These are phyloP conservation scores for Leccinellum albellum DNA, from an alignment of 768 basidiomycete genomes.

Conservation along the genomic window DNA sequence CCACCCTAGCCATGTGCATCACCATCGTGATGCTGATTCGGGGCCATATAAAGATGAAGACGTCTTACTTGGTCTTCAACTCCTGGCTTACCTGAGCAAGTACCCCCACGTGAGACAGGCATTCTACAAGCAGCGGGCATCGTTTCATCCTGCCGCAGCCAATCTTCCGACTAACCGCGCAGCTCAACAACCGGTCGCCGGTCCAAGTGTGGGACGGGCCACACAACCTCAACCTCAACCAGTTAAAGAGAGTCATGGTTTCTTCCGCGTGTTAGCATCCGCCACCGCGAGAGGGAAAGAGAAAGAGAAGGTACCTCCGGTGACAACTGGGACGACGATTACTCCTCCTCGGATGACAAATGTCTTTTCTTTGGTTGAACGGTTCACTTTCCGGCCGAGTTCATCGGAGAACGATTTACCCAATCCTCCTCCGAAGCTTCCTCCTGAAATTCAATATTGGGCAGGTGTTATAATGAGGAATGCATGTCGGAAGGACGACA, in stretches of 20 bases:
- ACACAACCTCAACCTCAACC: slow-evolving; percentile 17
- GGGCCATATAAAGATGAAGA: slow-evolving; percentile 93
- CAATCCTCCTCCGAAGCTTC: slow-evolving; percentile 67
- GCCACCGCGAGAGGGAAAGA: slow-evolving; percentile 48
- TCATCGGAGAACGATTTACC: slow-evolving; percentile 71
- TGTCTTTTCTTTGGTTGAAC: slow-evolving; percentile 92
- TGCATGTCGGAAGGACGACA: slow-evolving; percentile 96
- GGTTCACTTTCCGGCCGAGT: slow-evolving; percentile 93
- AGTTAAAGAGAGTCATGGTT: slow-evolving; percentile 35
- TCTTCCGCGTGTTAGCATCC: slow-evolving; percentile 45
- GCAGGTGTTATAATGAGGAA: slow-evolving; percentile 99
- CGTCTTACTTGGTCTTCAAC: slow-evolving; percentile 83
- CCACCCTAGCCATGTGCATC: slow-evolving; percentile 33
- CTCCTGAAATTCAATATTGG: slow-evolving; percentile 96
- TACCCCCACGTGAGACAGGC: slow-evolving; percentile 96
- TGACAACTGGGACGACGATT: slow-evolving; percentile 9
- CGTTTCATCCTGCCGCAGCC: slow-evolving; percentile 75
- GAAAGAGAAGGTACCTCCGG: slow-evolving; percentile 34
- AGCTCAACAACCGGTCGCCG: slow-evolving; percentile 22
- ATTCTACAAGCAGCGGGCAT: slow-evolving; percentile 83
- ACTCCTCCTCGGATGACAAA: slow-evolving; percentile 61
- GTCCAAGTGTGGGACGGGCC: slow-evolving; percentile 23
- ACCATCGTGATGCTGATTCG: slow-evolving; percentile 38
- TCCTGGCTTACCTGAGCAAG: slow-evolving; percentile 94
- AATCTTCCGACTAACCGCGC: slow-evolving; percentile 34